Evolutionary conservation across 108 stramenopile genomes (phyloP).

Genomic region (Cylindrotheca fusiformis): DNA sequence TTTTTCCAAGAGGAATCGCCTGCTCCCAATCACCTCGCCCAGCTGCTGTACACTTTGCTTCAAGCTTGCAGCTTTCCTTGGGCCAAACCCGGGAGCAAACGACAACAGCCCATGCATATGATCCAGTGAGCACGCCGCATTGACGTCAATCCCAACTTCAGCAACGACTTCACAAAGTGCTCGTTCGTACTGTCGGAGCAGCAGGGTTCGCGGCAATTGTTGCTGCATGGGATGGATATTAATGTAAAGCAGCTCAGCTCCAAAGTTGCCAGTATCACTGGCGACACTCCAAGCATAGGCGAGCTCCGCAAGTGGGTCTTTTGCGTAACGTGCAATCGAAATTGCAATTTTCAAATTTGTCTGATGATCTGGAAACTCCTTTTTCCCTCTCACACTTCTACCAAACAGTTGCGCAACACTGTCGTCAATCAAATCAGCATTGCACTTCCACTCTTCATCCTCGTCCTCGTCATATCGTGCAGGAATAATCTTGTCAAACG

Average conservation of each 20-base stretch:
- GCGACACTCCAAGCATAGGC: conserved; percentile 89
- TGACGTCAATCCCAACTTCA: conserved; percentile 88
- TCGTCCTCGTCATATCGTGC: conserved; percentile 41
- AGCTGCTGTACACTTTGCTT: conserved; percentile 71
- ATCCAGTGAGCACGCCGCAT: conserved; percentile 65
- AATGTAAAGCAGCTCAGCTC: conserved; percentile 86
- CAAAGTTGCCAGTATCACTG: conserved; percentile 81
- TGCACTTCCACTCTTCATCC: conserved; percentile 84
- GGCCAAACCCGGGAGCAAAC: conserved; percentile 94
- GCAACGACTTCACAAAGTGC: conserved; percentile 81
- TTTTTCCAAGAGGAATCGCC: conserved; percentile 64
- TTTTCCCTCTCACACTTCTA: conserved; percentile 80
- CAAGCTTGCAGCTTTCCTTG: conserved; percentile 87
- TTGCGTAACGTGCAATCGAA: conserved; percentile 82
- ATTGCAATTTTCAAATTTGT: conserved; percentile 78
- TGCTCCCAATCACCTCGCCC: conserved; percentile 60
- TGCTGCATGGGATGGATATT: conserved; percentile 90
- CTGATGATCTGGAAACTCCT: conserved; percentile 87
- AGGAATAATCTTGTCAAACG: conserved; percentile 54
- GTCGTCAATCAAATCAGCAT: conserved; percentile 83
- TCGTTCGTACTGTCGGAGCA: conserved; percentile 83
- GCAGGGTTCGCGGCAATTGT: conserved; percentile 66
- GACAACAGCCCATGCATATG: conserved; percentile 76
- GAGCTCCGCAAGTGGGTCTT: conserved; percentile 86
- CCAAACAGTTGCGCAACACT: conserved; percentile 82